phyloP scores from a whole-genome alignment of 805 yeast genomes.

The Blastobotrys mokoenaii region DNA sequence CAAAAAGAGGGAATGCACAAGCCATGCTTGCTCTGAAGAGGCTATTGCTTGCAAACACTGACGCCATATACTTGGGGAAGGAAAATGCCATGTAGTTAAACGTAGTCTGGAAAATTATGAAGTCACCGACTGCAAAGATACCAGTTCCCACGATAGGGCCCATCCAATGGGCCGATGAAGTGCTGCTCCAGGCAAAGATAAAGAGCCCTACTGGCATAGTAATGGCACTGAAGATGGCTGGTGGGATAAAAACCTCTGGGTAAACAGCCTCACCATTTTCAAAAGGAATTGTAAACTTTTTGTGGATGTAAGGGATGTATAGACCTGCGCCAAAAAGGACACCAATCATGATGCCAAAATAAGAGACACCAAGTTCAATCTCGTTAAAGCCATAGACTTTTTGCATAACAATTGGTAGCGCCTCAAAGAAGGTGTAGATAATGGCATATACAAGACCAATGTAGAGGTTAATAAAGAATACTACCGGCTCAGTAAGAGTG shows the following conservation, averaged over 20 bases:
- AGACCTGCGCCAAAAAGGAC: slow-evolving; percentile 18
- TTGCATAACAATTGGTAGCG: slow-evolving; percentile 44
- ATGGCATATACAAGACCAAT: slow-evolving; percentile 43
- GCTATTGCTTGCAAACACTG: slow-evolving; percentile 48
- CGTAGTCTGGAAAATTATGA: slow-evolving; percentile 43
- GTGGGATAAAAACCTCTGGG: slow-evolving; percentile 2
- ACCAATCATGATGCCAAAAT: slow-evolving; percentile 38
- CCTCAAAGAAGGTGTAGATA: slow-evolving; percentile 49
- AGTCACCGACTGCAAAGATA: slow-evolving; percentile 33
- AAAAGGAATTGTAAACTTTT: background rate
- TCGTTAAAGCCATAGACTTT: slow-evolving; percentile 37
- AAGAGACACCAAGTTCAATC: slow-evolving; percentile 39
- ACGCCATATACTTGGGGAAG: slow-evolving; percentile 42
- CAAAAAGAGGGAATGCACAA: slow-evolving; percentile 51
- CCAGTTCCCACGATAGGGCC: slow-evolving; percentile 37
- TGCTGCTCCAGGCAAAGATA: slow-evolving; percentile 39
- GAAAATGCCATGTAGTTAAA: slow-evolving; percentile 42
- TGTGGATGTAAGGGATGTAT: background rate
- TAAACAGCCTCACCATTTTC: background rate
- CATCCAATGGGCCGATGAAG: slow-evolving; percentile 38
- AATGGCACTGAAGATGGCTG: slow-evolving; percentile 34
- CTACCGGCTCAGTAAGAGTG: slow-evolving; percentile 42
- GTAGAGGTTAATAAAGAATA: slow-evolving; percentile 40
- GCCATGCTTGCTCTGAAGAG: slow-evolving; percentile 42
- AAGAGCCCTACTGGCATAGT: slow-evolving; percentile 37